These are phyloP conservation scores for Cordyceps farinosa DNA, from an alignment of 2,329 filamentous ascomycete species.

Conservation along the genomic window DNA sequence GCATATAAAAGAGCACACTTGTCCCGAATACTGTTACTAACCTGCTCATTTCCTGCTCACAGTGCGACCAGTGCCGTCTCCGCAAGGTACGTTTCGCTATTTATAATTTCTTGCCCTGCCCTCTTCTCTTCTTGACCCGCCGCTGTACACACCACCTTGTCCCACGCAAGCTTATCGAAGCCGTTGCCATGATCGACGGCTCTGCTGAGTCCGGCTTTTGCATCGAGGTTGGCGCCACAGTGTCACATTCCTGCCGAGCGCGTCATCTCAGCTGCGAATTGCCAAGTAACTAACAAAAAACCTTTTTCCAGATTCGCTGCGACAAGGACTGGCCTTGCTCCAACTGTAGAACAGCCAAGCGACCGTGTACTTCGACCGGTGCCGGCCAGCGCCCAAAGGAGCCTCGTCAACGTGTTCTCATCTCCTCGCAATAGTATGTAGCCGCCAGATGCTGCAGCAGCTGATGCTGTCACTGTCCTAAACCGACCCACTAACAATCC, in stretches of 20 bases:
- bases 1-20: not conserved
- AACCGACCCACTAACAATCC: not conserved
- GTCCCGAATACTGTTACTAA: slow-evolving; percentile 16
- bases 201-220: not conserved
- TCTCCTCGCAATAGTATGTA: slow-evolving; percentile 58
- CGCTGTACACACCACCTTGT: not conserved
- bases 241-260: not conserved
- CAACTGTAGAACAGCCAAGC: slow-evolving; percentile 52
- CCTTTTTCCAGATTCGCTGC: slow-evolving; percentile 48
- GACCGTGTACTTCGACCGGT: slow-evolving; percentile 53
- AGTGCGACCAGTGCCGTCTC: slow-evolving; percentile 34
- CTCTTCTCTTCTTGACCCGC: not conserved
- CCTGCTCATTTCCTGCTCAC: slow-evolving; percentile 13
- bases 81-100: slow-evolving; percentile 25
- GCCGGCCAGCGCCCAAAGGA: slow-evolving; percentile 53
- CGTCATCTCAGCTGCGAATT: not conserved
- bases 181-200: not conserved
- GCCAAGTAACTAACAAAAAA: slow-evolving; percentile 17
- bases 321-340: slow-evolving; percentile 57
- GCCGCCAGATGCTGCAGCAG: not conserved
- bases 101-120: not conserved
- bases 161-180: not conserved
- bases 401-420: slow-evolving; percentile 53
- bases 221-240: slow-evolving; percentile 8
- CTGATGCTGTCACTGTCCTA: not conserved